Percentiles rank a stretch among this genome's conserved stretches.
Evolutionary conservation across 495 filamentous ascomycete species (phyloP).

Genomic region (Penicillium canariense): DNA sequence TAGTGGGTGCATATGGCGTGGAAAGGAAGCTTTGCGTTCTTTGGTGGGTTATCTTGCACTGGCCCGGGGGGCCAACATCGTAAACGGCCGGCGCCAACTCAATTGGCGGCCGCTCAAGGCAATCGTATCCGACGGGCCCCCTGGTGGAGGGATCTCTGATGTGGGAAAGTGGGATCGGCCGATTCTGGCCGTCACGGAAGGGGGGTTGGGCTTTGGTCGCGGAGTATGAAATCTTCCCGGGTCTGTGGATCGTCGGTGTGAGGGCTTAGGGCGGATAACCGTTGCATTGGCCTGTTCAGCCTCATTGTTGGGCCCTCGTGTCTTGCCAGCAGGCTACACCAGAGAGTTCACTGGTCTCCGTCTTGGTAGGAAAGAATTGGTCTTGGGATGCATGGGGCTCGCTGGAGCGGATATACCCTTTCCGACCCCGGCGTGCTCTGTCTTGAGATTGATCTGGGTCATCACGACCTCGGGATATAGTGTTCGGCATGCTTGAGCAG

Average conservation of each 20-base stretch:
- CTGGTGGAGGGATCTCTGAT: neutral
- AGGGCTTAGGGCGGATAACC: neutral
- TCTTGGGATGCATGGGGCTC: neutral
- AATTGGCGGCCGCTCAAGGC: slow-evolving; percentile 13
- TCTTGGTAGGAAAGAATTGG: neutral
- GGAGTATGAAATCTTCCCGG: slow-evolving; percentile 4
- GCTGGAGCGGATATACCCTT: neutral
- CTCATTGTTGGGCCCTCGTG: neutral
- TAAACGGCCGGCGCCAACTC: slow-evolving; percentile 24
- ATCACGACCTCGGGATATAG: too few relatives aligned
- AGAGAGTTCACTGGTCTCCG: neutral
- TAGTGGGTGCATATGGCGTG: too few relatives aligned
- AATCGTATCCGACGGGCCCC: slow-evolving; percentile 14
- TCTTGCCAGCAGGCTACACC: neutral
- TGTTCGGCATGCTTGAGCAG: too few relatives aligned
- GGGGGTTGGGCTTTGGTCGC: neutral
- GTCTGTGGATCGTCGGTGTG: slow-evolving; percentile 1
- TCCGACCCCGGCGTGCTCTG: too few relatives aligned
- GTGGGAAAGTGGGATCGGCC: slow-evolving; percentile 11
- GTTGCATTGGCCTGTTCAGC: neutral
- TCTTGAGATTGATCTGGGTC: too few relatives aligned
- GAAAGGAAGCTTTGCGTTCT: neutral
- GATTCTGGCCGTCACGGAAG: slow-evolving; percentile 5
- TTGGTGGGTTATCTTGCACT: neutral
- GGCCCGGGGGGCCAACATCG: neutral